phyloP scores from a whole-genome alignment of 352 stramenopile genomes.

The Phytopythium sindhum region DNA sequence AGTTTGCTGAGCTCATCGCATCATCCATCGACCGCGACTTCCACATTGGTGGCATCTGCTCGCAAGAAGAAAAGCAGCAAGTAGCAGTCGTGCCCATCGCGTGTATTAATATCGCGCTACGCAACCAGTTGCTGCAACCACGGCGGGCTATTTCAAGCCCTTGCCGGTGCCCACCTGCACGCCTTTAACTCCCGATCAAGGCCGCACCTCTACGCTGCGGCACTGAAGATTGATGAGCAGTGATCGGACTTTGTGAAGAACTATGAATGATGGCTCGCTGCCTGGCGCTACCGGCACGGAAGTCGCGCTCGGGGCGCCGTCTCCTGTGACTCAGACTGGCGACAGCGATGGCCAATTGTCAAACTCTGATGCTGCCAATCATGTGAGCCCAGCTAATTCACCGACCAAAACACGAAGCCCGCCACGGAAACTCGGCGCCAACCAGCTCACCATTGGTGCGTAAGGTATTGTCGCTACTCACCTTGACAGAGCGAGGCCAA shows the following conservation, averaged over 20 bases:
- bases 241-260: neutral
- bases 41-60: neutral
- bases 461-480: neutral
- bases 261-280: neutral
- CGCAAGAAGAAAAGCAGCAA: slow-evolving; percentile 4
- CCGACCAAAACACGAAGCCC: neutral
- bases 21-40: neutral
- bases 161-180: neutral
- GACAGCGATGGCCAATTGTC: neutral
- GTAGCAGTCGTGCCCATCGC: neutral
- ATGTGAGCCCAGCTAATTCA: neutral
- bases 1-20: neutral
- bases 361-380: neutral
- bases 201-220: neutral
- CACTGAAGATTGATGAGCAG: neutral
- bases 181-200: neutral
- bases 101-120: neutral
- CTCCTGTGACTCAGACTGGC: neutral
- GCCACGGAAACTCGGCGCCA: slow-evolving; percentile 21
- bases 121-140: neutral
- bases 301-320: neutral
- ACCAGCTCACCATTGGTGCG: slow-evolving; percentile 41
- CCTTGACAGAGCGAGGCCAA: neutral
- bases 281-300: neutral
- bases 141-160: neutral